phyloP scores from a whole-genome alignment of 2,329 filamentous ascomycete species.

The Diplodia sapinea region DNA sequence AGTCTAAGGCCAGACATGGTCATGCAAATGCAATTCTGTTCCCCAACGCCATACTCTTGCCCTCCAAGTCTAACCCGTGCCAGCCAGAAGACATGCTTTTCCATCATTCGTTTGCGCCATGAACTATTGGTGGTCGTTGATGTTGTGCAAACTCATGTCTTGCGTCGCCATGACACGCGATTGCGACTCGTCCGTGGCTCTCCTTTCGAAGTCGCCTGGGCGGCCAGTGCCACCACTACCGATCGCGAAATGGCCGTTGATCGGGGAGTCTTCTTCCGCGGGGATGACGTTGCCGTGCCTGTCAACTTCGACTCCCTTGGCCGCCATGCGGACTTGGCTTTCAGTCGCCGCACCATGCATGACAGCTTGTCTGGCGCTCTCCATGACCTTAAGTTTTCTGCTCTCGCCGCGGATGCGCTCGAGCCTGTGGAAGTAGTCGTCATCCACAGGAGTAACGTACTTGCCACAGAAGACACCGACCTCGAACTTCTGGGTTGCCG shows the following conservation, averaged over 20 bases:
- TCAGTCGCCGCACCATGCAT: conserved; percentile 66
- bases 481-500: conserved; percentile 72
- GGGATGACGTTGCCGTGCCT: conserved; percentile 63
- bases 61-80: background rate
- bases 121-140: conserved; percentile 46
- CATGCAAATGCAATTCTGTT: background rate
- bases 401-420: conserved; percentile 74
- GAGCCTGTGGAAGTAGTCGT: conserved; percentile 82
- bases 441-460: conserved; percentile 80
- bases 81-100: background rate
- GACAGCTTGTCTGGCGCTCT: conserved; percentile 68
- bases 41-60: conserved; percentile 5
- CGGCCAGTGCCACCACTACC: conserved; percentile 28
- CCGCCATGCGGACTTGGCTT: conserved; percentile 66
- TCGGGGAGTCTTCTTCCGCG: conserved; percentile 40
- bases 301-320: conserved; percentile 65
- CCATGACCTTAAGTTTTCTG: conserved; percentile 69
- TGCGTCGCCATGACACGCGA: conserved; percentile 56
- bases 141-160: conserved; percentile 68
- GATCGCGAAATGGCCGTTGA: conserved; percentile 37
- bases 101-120: conserved; percentile 3
- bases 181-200: conserved; percentile 44
- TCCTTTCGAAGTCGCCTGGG: conserved; percentile 37
- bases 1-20: background rate
- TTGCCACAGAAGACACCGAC: conserved; percentile 90